Conservation (phyloP, 2,329 filamentous ascomycete species). For the Didymella sp. region DNA sequence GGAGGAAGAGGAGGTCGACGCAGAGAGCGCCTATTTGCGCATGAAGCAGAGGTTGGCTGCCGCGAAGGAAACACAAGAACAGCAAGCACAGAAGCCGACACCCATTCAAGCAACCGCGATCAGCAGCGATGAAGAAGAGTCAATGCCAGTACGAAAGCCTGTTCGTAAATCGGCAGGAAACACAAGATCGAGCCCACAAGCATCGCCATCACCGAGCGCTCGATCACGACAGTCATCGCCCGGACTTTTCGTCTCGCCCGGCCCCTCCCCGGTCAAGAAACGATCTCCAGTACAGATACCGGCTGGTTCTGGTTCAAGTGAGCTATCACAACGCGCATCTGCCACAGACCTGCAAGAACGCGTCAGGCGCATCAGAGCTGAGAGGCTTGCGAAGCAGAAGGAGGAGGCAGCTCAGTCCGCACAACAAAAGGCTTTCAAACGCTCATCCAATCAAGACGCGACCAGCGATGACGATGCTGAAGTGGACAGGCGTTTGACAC, state of each 20-base stretch:
- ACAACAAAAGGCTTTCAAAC: constrained; percentile 46
- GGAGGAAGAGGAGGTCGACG: constrained; percentile 39
- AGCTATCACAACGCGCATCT: constrained; percentile 56
- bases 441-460: constrained; percentile 53
- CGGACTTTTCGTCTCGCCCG: constrained; percentile 65
- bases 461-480: constrained; percentile 64
- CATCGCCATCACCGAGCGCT: constrained; percentile 26
- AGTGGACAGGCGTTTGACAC: constrained; percentile 62
- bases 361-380: constrained; percentile 74
- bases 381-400: constrained; percentile 72
- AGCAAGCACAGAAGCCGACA: constrained; percentile 18
- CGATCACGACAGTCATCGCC: constrained; percentile 54
- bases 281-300: constrained; percentile 23
- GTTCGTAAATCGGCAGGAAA: constrained; percentile 23
- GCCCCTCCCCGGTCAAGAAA: constrained; percentile 45
- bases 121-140: constrained; percentile 41
- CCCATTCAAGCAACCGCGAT: constrained; percentile 13
- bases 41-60: constrained; percentile 55
- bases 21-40: constrained; percentile 55
- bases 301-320: constrained; percentile 52
- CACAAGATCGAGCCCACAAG: constrained; percentile 23
- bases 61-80: constrained; percentile 26
- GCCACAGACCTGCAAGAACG: constrained; percentile 72
- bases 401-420: constrained; percentile 50
- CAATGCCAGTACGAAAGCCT: constrained; percentile 34